Evolutionary conservation across 2,329 filamentous ascomycete species (phyloP), one percentile per base, ranked within the genome.

Genomic region (Colletotrichum eremochloae): DNA sequence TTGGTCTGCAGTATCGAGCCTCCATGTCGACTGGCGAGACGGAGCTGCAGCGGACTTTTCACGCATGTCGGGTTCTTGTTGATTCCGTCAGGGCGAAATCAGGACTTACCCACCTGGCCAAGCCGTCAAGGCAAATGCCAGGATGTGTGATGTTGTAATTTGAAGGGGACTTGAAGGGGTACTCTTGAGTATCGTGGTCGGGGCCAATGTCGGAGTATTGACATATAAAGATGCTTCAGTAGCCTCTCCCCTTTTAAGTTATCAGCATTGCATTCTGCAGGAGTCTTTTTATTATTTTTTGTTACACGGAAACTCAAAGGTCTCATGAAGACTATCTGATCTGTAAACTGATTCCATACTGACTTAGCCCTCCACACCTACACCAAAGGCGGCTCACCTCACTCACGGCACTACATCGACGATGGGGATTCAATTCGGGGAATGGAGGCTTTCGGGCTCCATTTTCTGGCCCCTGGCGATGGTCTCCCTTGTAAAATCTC

Each of bases 401-500:
- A 40, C 2, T 40, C 38, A 44, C 12, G 14, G 5, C 29, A 40
- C 58, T 5, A 48, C 29, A 5, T 60, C 56, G 69, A 15, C 33
- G 31, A 42, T 40, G 52, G 60, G 44, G 11, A 42, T 57, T 5
- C 66, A 69, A n/a, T 18, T 14, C 15, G 18, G n/a, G 46, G 63
- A 60, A 48, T 48, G 38, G 29, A 55, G 60, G 40, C 46, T 65
- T 53, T 64, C 69, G 29, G 44, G 53, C 33, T 24, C 65, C 11
- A 56, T 72, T 15, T 33, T 72, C 18, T 72, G 69, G 69, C 69
- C 69, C 12, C 5, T 42, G 5, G 46, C 44, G 29, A 55, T 8
- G 18, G 31, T 61, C 2, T 56, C 60, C 11, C 29, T 69, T 7
- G 69, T 72, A 72, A 56, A 55, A 15, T 2, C 5, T 5, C 42